Base-by-base conservation (phyloP, 1,284 basidiomycete species). In the Earliella scabrosa region DNA sequence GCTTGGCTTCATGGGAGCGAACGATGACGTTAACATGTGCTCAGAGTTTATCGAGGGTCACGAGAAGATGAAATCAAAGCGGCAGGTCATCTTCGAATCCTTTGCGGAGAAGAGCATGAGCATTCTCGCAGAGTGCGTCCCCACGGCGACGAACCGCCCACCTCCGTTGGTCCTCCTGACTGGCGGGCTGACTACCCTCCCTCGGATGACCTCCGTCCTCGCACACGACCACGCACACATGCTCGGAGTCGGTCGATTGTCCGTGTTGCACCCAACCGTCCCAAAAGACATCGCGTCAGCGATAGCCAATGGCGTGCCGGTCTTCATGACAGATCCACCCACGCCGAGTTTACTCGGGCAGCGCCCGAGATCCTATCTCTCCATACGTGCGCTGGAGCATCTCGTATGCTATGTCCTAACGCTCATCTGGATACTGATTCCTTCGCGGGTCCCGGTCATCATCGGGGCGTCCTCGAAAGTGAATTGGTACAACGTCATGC, bases 161-260 rank as follows among this genome's bases (percentile, higher is more conserved):
- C 63, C 71, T 16, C 91, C 90, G 3, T 74, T 91, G 16, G 78
- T 95, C 61, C 74, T 93, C 38, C 80, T 96, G 24, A 96, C 93
- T 0, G 93, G 93, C 18, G 93, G 92, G 14, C 78, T 96, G 39
- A 77, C 81, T 18, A 85, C 88, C 0, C 81, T 85, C 10, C 73
- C 76, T 0, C 81, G 85, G 31, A 78, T 95, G 53, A 72, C 79
- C 11, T 71, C 75, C 8, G 90, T 82, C 4, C 74, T 90, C 18
- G 63, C 64, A 0, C 72, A 76, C 16, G 73, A 70, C 11, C 82
- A 91, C 61, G 82, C 91, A 0, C 82, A 95, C 67, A 76, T 94
- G 26, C 76, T 93, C 27, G 93, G 93, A 0, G 76, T 95, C 23
- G 93, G 87, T n/a, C 78, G 93, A 52, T 77, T 78, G 2, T 81